Conservation (phyloP, 306 rosid species). For the Cyclanthera cordifolia region DNA sequence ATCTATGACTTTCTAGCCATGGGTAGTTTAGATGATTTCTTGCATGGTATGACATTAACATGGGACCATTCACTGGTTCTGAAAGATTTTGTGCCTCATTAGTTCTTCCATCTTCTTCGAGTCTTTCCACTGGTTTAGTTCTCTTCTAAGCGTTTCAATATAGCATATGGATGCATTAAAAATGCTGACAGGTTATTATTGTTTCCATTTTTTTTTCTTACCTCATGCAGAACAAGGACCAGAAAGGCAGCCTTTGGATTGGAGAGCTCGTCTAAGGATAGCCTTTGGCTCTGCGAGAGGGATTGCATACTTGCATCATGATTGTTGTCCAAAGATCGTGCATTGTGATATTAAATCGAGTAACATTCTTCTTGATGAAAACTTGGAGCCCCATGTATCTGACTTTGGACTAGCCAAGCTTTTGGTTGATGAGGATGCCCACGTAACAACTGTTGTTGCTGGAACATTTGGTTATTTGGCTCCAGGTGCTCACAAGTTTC, state of each 20-base stretch:
- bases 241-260: constrained; percentile 35
- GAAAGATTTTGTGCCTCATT: too few species aligned
- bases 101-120: not conserved
- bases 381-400: constrained; percentile 75
- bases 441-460: constrained; percentile 94
- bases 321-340: constrained; percentile 73
- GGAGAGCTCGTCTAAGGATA: constrained; percentile 66
- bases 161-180: not conserved
- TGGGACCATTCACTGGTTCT: too few species aligned
- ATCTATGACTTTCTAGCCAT: constrained; percentile 66
- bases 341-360: constrained; percentile 96
- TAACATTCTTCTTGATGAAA: constrained; percentile 79
- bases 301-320: constrained; percentile 81
- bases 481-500: constrained; percentile 42
- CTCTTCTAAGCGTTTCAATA: not conserved
- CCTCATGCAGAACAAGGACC: constrained; percentile 20
- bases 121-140: not conserved
- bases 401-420: constrained; percentile 96
- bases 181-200: not conserved
- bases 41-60: constrained; percentile 55
- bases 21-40: constrained; percentile 80
- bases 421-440: constrained; percentile 81
- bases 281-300: constrained; percentile 93
- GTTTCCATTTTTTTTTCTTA: not conserved
- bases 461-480: constrained; percentile 97